Conservation (phyloP, 2,329 filamentous ascomycete species). For the Cladorrhinum sp. region DNA sequence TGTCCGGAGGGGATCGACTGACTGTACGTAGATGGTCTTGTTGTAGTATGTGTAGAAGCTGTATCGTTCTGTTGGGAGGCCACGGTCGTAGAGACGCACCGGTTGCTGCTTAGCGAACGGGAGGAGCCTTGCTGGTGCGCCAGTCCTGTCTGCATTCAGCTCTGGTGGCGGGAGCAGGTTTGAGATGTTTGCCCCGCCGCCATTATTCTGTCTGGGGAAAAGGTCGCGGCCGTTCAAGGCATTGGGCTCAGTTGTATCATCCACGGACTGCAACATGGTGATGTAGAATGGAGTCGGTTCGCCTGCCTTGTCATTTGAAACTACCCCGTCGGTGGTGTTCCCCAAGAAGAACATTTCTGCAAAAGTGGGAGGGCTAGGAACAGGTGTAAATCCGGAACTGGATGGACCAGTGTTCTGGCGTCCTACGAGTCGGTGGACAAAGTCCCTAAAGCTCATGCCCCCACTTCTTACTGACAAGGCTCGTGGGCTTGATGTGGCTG, state of each 20-base stretch:
- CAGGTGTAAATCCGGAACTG: slow-evolving; percentile 47
- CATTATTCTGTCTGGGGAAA: slow-evolving; percentile 17
- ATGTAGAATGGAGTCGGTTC: slow-evolving; percentile 89
- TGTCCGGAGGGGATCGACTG: slow-evolving; percentile 33
- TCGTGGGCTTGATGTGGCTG: slow-evolving; percentile 5
- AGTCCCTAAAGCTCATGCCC: slow-evolving; percentile 15
- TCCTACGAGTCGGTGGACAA: slow-evolving; percentile 8
- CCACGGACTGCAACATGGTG: slow-evolving; percentile 57
- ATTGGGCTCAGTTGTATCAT: slow-evolving; percentile 27
- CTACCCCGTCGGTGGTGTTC: slow-evolving; percentile 76
- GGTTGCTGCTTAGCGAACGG: slow-evolving; percentile 72
- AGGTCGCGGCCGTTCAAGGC: slow-evolving; percentile 18
- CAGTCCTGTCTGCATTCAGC: slow-evolving; percentile 65
- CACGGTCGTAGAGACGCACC: slow-evolving; percentile 80
- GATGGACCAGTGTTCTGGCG: slow-evolving; percentile 13
- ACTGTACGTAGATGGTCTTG: slow-evolving; percentile 78
- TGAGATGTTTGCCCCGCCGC: slow-evolving; percentile 27
- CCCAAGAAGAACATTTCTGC: slow-evolving; percentile 79
- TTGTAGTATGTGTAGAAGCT: slow-evolving; percentile 93
- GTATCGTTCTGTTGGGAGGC: slow-evolving; percentile 77
- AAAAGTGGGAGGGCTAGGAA: slow-evolving; percentile 56
- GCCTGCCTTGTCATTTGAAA: slow-evolving; percentile 66
- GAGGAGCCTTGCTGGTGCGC: slow-evolving; percentile 68
- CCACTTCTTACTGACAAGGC: slow-evolving; percentile 4
- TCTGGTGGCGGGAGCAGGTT: slow-evolving; percentile 61